Percentiles rank a stretch among this genome's conserved stretches.
Conservation (phyloP, 495 filamentous ascomycete species). For the Lepraria neglecta region DNA sequence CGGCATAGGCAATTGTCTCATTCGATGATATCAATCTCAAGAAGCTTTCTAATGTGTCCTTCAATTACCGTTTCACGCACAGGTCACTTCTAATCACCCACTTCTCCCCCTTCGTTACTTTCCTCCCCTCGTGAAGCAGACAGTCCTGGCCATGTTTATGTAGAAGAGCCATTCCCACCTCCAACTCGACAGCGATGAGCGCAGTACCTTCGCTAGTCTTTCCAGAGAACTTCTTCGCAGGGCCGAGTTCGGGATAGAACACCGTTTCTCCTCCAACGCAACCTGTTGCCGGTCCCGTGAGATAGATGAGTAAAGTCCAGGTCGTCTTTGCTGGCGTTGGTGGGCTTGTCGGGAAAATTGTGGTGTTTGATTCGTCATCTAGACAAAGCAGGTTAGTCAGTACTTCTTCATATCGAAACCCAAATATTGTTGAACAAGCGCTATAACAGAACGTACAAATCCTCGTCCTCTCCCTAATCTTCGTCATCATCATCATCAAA, state of each 20-base stretch:
- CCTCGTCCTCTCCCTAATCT: background rate
- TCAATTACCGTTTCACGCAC: conserved; percentile 54
- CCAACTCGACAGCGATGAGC: conserved; percentile 60
- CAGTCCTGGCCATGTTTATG: conserved; percentile 88
- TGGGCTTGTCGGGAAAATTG: conserved; percentile 48
- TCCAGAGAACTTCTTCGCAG: conserved; percentile 43
- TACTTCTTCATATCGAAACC: background rate
- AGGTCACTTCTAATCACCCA: conserved; percentile 90
- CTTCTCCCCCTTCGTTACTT: conserved; percentile 78
- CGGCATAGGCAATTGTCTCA: too few relatives aligned
- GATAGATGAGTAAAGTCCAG: conserved; percentile 87
- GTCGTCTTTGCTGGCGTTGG: conserved; percentile 67
- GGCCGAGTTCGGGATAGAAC: conserved; percentile 64
- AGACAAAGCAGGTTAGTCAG: conserved; percentile 19
- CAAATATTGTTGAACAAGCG: background rate
- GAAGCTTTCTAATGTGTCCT: background rate
- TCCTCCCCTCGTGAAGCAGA: conserved; percentile 79
- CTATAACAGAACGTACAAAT: conserved; percentile 1
- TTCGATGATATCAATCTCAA: background rate
- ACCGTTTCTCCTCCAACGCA: conserved; percentile 82
- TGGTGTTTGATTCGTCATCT: conserved; percentile 75
- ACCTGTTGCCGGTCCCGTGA: conserved; percentile 61
- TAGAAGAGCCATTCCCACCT: conserved; percentile 75
- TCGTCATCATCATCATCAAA: background rate
- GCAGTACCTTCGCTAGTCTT: conserved; percentile 46